Evolutionary conservation across 106 monocot species (phyloP).

Genomic region (Iris macrosiphon): DNA sequence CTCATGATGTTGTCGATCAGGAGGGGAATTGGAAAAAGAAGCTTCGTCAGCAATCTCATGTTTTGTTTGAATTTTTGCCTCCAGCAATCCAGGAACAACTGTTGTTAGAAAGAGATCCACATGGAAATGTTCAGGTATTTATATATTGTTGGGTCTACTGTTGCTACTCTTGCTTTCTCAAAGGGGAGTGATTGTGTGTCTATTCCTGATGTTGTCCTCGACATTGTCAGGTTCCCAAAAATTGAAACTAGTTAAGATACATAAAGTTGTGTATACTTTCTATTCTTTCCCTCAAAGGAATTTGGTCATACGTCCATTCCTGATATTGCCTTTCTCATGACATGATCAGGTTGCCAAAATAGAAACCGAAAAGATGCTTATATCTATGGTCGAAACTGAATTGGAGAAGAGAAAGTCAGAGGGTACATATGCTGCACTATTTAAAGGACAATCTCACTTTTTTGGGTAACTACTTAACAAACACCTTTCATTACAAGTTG

Average conservation of each 20-base stretch:
- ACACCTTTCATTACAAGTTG: too few relatives aligned
- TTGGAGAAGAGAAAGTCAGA: slow-evolving; percentile 66
- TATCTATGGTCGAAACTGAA: slow-evolving; percentile 88
- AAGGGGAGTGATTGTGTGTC: too few relatives aligned
- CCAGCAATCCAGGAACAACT: slow-evolving; percentile 91
- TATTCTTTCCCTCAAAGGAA: too few relatives aligned
- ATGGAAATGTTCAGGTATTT: slow-evolving; percentile 91
- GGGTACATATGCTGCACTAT: slow-evolving; percentile 57
- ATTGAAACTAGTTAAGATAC: too few relatives aligned
- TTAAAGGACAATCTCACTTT: slow-evolving; percentile 94
- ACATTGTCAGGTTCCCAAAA: too few relatives aligned
- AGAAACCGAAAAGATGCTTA: slow-evolving; percentile 95
- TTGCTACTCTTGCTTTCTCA: too few relatives aligned
- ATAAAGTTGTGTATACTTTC: too few relatives aligned
- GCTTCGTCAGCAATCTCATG: slow-evolving; percentile 50
- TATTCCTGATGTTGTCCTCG: too few relatives aligned
- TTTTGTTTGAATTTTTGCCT: slow-evolving; percentile 82
- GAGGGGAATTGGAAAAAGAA: slow-evolving; percentile 85
- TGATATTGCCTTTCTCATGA: slow-evolving; percentile 2
- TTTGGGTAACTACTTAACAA: slow-evolving; percentile 66
- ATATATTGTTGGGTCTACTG: too few relatives aligned
- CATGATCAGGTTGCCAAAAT: slow-evolving; percentile 86
- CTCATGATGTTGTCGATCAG: slow-evolving; percentile 84
- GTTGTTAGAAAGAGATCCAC: slow-evolving; percentile 93
- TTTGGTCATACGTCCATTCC: too few relatives aligned